Base-by-base conservation (phyloP, 495 filamentous ascomycete genomes). In the Aspergillus taichungensis region DNA sequence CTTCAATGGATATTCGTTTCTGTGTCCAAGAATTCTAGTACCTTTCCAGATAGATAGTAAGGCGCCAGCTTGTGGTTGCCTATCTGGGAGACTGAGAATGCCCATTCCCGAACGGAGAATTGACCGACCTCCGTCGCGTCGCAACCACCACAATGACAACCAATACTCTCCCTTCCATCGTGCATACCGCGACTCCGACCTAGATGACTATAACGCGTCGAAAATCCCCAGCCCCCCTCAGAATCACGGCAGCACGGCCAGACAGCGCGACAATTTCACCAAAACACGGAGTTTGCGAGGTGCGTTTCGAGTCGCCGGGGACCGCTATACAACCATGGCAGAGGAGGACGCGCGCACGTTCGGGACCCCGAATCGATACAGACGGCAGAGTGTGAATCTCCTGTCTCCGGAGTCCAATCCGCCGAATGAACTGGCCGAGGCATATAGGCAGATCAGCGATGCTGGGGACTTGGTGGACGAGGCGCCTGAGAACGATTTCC, bases 401-500 rank as follows among this genome's bases (percentile, higher is more conserved):
- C 30, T 43, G 38, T 66, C 49, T 9, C 50, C 60, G 8, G 55
- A 49, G 0, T 73, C 71, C 1, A 69, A 66, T 29, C 69, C 72
- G 5, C 70, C 68, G 28, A 53, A 62, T 30, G 73, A 72, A 36
- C 46, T 70, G 1, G 55, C 50, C 12, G 70, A 75, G 47, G 55
- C 61, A 6, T 76, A 77, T 46, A 56, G 62, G 37, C 62, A 62
- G 41, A 74, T 73, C 37, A 59, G 68, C 12, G 70, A 72, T 35
- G 70, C 67, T 14, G 62, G 63, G 13, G 58, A 61, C 13, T 45
- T 75, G 13, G 60, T 63, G 3, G 62, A 75, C 31, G 60, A 61
- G 9, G 42, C 42, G 4, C 46, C 47, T 18, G 56, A 61, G 18
- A 54, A 64, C 9, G 63, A 62, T 32, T 50, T 55, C 47, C 56